Conservation (phyloP, 192 early-diverging fungal genomes). For the Entomortierella chlamydospora region DNA sequence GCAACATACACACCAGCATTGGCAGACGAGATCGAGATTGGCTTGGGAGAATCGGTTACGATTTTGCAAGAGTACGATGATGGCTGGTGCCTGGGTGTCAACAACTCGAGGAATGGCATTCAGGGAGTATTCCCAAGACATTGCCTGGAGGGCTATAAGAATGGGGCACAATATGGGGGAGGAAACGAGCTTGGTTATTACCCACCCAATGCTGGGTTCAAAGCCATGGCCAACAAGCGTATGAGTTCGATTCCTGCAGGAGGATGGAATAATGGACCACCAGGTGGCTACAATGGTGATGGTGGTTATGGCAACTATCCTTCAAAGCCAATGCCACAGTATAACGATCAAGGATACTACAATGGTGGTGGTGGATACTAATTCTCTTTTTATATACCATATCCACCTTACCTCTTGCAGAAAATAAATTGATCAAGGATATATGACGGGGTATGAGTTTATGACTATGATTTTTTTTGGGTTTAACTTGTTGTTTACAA, state of each 20-base stretch:
- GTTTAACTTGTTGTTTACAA: too few species aligned
- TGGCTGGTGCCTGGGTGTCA: slow-evolving; percentile 69
- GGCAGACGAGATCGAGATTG: slow-evolving; percentile 68
- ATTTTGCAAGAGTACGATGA: slow-evolving; percentile 68
- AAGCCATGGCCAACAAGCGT: slow-evolving; percentile 37
- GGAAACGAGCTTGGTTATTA: slow-evolving; percentile 25
- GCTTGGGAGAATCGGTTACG: slow-evolving; percentile 63
- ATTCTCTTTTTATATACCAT: background rate
- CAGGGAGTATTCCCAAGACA: slow-evolving; percentile 69
- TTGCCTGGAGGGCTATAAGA: slow-evolving; percentile 56
- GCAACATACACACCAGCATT: slow-evolving; percentile 64
- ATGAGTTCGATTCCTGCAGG: slow-evolving; percentile 45
- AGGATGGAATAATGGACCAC: slow-evolving; percentile 29
- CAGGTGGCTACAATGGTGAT: slow-evolving; percentile 8
- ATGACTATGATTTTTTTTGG: too few species aligned
- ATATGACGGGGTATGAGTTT: too few species aligned
- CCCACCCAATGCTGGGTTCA: slow-evolving; percentile 45
- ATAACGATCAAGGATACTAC: slow-evolving; percentile 14
- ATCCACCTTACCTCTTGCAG: too few species aligned
- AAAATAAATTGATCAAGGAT: too few species aligned
- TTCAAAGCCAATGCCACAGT: slow-evolving; percentile 6
- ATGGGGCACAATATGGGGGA: slow-evolving; percentile 29
- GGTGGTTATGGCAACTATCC: slow-evolving; percentile 18
- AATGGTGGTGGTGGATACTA: slow-evolving; percentile 25
- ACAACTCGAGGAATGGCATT: slow-evolving; percentile 57